phyloP scores from a whole-genome alignment of 2,329 filamentous ascomycete species.

The Pyricularia sp. region DNA sequence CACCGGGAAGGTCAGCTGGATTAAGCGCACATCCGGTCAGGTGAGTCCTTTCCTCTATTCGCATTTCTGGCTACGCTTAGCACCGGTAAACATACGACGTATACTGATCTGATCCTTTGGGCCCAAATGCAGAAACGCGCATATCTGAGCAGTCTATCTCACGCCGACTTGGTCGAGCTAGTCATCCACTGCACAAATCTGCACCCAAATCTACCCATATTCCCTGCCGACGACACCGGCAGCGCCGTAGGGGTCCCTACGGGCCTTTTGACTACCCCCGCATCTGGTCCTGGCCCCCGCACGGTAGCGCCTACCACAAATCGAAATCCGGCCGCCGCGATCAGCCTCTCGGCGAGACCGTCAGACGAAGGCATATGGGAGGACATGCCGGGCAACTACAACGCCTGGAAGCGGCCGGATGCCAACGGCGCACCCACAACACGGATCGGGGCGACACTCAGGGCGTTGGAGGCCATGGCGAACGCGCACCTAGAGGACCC shows the following conservation, averaged over 20 bases:
- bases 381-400: slow-evolving; percentile 10
- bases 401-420: slow-evolving; percentile 7
- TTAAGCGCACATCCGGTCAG: slow-evolving; percentile 23
- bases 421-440: slow-evolving; percentile 8
- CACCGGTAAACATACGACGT: neutral
- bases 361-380: slow-evolving; percentile 4
- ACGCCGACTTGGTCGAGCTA: slow-evolving; percentile 49
- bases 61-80: neutral
- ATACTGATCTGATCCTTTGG: neutral
- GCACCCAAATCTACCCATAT: slow-evolving; percentile 54
- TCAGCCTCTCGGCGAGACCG: neutral
- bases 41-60: slow-evolving; percentile 12
- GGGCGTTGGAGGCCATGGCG: slow-evolving; percentile 16
- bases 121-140: slow-evolving; percentile 35
- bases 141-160: slow-evolving; percentile 49
- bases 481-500: slow-evolving; percentile 12
- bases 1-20: slow-evolving; percentile 20
- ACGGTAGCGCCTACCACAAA: slow-evolving; percentile 15
- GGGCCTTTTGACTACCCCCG: slow-evolving; percentile 1
- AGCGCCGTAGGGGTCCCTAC: neutral
- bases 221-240: slow-evolving; percentile 22
- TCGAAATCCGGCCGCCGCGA: neutral
- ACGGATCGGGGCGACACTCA: slow-evolving; percentile 13
- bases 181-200: slow-evolving; percentile 47
- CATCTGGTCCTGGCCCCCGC: slow-evolving; percentile 13